Evolutionary conservation across 1,284 basidiomycete genomes (phyloP).

Genomic region (Irpex lacteus): DNA sequence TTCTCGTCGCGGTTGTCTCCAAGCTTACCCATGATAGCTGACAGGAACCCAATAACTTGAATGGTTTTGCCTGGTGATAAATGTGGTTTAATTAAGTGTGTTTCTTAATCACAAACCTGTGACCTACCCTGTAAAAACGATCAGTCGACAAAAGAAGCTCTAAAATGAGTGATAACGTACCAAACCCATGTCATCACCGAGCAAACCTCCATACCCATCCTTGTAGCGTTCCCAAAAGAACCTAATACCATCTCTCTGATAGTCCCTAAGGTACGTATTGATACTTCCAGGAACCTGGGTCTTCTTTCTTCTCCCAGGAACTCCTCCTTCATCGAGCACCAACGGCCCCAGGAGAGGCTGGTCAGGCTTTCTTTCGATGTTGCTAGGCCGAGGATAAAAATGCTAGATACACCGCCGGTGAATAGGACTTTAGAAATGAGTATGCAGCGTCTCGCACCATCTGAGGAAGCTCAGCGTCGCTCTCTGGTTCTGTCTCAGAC

Average conservation of each 20-base stretch:
- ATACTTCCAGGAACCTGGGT: slow-evolving; percentile 68
- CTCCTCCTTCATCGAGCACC: slow-evolving; percentile 28
- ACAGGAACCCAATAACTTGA: slow-evolving; percentile 85
- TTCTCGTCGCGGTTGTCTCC: slow-evolving; percentile 60
- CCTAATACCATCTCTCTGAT: slow-evolving; percentile 78
- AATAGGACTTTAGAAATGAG: slow-evolving; percentile 2
- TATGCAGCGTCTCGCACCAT: slow-evolving; percentile 28
- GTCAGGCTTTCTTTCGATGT: slow-evolving; percentile 44
- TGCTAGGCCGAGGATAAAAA: slow-evolving; percentile 41
- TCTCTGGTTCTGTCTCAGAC: slow-evolving; percentile 12
- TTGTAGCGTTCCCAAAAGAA: slow-evolving; percentile 74
- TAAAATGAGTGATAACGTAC: slow-evolving; percentile 38
- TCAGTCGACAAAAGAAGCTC: background rate
- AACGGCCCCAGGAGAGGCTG: slow-evolving; percentile 36
- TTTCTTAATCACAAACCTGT: slow-evolving; percentile 23
- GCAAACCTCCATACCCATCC: slow-evolving; percentile 63
- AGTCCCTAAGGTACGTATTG: slow-evolving; percentile 79
- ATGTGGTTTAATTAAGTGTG: background rate
- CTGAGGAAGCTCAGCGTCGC: background rate
- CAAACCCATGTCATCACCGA: slow-evolving; percentile 91
- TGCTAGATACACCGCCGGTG: slow-evolving; percentile 8
- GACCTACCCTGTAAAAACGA: slow-evolving; percentile 7
- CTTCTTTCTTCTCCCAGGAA: slow-evolving; percentile 44
- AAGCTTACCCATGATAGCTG: slow-evolving; percentile 80
- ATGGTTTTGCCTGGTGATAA: slow-evolving; percentile 67